These are phyloP conservation scores for Prunella vulgaris DNA, from an alignment of 257 asterid genomes.

Conservation along the genomic window DNA sequence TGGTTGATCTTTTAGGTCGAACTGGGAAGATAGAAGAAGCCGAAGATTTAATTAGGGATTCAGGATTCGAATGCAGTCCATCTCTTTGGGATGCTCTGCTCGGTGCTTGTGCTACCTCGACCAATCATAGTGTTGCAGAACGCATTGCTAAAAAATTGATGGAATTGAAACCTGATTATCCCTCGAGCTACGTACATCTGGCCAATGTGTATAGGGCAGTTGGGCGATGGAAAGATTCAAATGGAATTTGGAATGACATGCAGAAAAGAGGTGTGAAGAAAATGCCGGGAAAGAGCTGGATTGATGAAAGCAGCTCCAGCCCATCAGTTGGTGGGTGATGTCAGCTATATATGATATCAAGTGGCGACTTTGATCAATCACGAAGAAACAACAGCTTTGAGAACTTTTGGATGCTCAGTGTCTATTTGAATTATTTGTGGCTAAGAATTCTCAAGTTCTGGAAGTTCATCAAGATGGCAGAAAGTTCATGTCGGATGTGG, in stretches of 20 bases:
- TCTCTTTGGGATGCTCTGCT: constrained; percentile 82
- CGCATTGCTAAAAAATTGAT: constrained; percentile 43
- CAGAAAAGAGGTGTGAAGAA: constrained; percentile 51
- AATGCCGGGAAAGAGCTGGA: constrained; percentile 81
- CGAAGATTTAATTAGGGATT: constrained; percentile 46
- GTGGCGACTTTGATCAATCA: background rate
- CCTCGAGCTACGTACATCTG: constrained; percentile 72
- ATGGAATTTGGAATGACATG: constrained; percentile 53
- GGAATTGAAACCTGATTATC: constrained; percentile 71
- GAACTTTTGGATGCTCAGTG: too few species aligned
- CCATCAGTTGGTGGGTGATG: constrained; percentile 7
- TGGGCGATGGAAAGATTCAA: constrained; percentile 85
- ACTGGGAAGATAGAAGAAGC: constrained; percentile 75
- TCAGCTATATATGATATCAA: background rate
- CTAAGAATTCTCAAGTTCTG: background rate
- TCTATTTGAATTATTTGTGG: background rate
- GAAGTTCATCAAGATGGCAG: background rate
- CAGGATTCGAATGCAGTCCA: constrained; percentile 38
- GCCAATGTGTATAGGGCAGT: constrained; percentile 67
- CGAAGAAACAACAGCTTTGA: background rate
- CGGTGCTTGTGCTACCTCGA: constrained; percentile 64
- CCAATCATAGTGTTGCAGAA: constrained; percentile 37
- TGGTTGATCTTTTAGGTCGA: constrained; percentile 84
- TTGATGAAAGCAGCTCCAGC: constrained; percentile 35
- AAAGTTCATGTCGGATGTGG: too few species aligned